Percentiles rank a stretch among this genome's conserved stretches.
These are phyloP conservation scores for Thielaviopsis euricoi DNA, from an alignment of 2,329 filamentous ascomycete species.

Conservation along the genomic window DNA sequence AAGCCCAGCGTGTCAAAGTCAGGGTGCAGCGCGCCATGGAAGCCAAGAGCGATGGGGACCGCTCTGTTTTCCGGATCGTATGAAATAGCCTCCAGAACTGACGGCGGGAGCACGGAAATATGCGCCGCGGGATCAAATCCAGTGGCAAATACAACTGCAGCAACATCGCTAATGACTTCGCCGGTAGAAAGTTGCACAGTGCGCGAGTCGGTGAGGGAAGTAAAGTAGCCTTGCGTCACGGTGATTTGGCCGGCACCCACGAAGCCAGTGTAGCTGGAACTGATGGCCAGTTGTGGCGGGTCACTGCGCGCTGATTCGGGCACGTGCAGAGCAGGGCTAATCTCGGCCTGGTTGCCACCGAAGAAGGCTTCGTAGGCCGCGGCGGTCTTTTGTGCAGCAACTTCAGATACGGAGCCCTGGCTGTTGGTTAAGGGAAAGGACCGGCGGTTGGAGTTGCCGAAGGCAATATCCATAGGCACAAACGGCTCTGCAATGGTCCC, in stretches of 20 bases:
- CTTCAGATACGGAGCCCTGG: constrained; percentile 42
- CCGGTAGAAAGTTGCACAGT: constrained; percentile 20
- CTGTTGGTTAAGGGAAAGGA: constrained; percentile 41
- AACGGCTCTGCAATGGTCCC: constrained; percentile 27
- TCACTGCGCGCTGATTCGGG: constrained; percentile 24
- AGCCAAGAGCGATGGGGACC: constrained; percentile 50
- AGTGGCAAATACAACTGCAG: constrained; percentile 56
- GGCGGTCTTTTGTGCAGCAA: constrained; percentile 31
- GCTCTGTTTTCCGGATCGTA: constrained; percentile 36
- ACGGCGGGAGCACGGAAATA: constrained; percentile 44
- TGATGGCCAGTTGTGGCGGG: constrained; percentile 53
- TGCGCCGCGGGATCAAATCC: constrained; percentile 53
- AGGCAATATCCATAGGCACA: constrained; percentile 53
- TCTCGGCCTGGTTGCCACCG: constrained; percentile 26
- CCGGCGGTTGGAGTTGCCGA: constrained; percentile 52
- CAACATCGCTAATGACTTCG: constrained; percentile 35
- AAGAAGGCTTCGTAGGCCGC: constrained; percentile 19
- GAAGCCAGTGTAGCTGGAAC: constrained; percentile 57
- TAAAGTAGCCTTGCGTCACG: constrained; percentile 30
- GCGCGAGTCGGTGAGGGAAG: constrained; percentile 20
- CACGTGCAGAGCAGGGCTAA: constrained; percentile 24
- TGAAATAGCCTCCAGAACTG: constrained; percentile 38
- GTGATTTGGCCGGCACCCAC: constrained; percentile 48
- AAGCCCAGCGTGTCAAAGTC: constrained; percentile 52
- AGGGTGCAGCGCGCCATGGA: constrained; percentile 47